Evolutionary conservation across 2,329 filamentous ascomycete genomes (phyloP).

Genomic region (Alternaria triticina): DNA sequence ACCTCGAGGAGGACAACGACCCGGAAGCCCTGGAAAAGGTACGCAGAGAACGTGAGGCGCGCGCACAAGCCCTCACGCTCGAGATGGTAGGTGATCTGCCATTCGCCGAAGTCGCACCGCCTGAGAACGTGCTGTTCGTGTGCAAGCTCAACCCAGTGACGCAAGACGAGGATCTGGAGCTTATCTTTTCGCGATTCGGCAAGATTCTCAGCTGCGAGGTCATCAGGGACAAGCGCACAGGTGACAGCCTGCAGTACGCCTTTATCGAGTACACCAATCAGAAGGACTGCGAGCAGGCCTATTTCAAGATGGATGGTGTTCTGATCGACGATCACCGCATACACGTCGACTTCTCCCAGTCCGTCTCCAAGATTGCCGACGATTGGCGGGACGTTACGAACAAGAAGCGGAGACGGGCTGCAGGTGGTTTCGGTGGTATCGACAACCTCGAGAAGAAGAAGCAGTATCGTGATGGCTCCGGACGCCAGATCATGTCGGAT

Average conservation of each 20-base stretch:
- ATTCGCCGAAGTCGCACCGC: constrained; percentile 95
- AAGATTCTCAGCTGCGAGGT: constrained; percentile 95
- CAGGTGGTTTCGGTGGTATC: constrained; percentile 87
- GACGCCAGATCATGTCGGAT: constrained; percentile 39
- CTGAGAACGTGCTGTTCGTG: constrained; percentile 96
- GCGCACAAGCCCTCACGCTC: constrained; percentile 90
- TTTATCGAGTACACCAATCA: constrained; percentile 98
- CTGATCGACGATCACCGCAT: constrained; percentile 97
- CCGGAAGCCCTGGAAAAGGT: constrained; percentile 80
- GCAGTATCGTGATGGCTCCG: constrained; percentile 67
- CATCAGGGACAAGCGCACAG: constrained; percentile 90
- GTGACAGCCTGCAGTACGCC: constrained; percentile 94
- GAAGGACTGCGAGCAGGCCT: constrained; percentile 89
- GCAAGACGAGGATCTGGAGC: constrained; percentile 88
- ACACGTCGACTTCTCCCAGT: constrained; percentile 98
- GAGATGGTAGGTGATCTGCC: constrained; percentile 98
- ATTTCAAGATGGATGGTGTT: constrained; percentile 98
- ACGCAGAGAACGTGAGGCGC: constrained; percentile 85
- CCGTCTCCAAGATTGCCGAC: constrained; percentile 83
- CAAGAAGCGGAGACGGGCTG: constrained; percentile 70
- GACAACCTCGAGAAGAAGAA: constrained; percentile 85
- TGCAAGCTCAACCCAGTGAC: constrained; percentile 99
- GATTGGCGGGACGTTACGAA: constrained; percentile 88
- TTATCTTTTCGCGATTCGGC: constrained; percentile 97
- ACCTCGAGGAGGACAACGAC: constrained; percentile 77